Conservation (phyloP, 129 eudicot species). For the Flaveria robusta region DNA sequence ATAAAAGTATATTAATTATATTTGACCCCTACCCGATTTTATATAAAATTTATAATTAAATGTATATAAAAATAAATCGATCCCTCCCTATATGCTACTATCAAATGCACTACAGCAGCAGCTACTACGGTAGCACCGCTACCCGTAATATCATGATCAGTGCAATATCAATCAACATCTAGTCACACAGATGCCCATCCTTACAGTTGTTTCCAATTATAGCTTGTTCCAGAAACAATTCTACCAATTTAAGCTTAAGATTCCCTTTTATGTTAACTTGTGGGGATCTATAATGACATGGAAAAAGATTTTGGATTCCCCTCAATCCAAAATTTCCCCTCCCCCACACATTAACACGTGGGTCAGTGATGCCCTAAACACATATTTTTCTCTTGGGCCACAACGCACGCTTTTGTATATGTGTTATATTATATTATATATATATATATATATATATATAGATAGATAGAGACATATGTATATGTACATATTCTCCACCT, state of each 20-base stretch:
- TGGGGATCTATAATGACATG: slow-evolving; percentile 25
- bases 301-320: slow-evolving; percentile 32
- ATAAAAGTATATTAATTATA: too few species aligned
- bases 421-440: too few species aligned
- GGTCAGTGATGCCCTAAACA: slow-evolving; percentile 25
- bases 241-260: slow-evolving; percentile 5
- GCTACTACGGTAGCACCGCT: too few species aligned
- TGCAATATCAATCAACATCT: slow-evolving; percentile 22
- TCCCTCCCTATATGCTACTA: too few species aligned
- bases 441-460: too few species aligned
- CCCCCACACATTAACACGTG: slow-evolving; percentile 33
- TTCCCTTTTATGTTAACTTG: slow-evolving; percentile 20
- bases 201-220: slow-evolving; percentile 3
- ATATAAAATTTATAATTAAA: too few species aligned
- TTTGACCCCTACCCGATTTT: too few species aligned
- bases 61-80: too few species aligned
- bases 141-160: too few species aligned
- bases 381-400: slow-evolving; percentile 25
- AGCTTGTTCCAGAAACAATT: slow-evolving; percentile 22
- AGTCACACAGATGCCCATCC: slow-evolving; percentile 2
- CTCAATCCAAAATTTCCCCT: background rate
- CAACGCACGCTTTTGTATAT: background rate
- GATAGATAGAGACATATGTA: background rate
- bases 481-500: slow-evolving; percentile 23
- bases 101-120: too few species aligned